Percentiles rank a stretch among this genome's conserved stretches.
Evolutionary conservation across 257 asterid species (phyloP).

Genomic region (Ligustrum vulgare): DNA sequence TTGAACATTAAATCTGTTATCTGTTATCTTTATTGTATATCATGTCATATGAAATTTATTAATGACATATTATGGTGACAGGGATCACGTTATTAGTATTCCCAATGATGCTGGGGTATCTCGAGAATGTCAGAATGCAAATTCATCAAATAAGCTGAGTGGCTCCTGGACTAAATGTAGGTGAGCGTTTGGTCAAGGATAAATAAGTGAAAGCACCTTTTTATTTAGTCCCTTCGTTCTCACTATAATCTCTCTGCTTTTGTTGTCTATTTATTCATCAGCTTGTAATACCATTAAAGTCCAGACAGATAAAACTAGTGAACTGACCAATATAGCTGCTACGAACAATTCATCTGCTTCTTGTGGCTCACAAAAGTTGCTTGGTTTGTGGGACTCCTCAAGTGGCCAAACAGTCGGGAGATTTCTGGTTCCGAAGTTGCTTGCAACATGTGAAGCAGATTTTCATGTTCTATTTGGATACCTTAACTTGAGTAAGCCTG

Average conservation of each 20-base stretch:
- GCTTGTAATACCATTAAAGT: constrained; percentile 54
- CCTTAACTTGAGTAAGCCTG: constrained; percentile 36
- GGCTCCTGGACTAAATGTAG: constrained; percentile 43
- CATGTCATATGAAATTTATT: background rate
- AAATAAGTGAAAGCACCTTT: constrained; percentile 16
- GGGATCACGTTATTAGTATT: constrained; percentile 31
- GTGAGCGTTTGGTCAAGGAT: constrained; percentile 51
- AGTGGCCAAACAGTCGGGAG: constrained; percentile 53
- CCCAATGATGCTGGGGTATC: constrained; percentile 41
- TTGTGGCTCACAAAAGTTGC: constrained; percentile 46
- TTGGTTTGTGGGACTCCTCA: constrained; percentile 61
- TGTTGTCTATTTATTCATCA: constrained; percentile 35
- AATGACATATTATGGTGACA: constrained; percentile 28
- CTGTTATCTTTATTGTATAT: background rate
- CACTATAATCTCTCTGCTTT: constrained; percentile 24
- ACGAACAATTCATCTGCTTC: constrained; percentile 21
- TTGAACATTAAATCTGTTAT: background rate
- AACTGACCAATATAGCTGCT: constrained; percentile 31
- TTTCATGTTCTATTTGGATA: constrained; percentile 63
- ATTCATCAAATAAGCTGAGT: constrained; percentile 28
- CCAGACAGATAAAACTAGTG: constrained; percentile 50
- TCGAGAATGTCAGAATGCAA: constrained; percentile 29
- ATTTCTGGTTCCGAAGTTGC: constrained; percentile 55
- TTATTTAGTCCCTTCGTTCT: constrained; percentile 20
- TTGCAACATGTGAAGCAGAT: constrained; percentile 59